Evolutionary conservation across 202 grass and related monocot species (phyloP).

Genomic region (Cymbopogon flexuosus): DNA sequence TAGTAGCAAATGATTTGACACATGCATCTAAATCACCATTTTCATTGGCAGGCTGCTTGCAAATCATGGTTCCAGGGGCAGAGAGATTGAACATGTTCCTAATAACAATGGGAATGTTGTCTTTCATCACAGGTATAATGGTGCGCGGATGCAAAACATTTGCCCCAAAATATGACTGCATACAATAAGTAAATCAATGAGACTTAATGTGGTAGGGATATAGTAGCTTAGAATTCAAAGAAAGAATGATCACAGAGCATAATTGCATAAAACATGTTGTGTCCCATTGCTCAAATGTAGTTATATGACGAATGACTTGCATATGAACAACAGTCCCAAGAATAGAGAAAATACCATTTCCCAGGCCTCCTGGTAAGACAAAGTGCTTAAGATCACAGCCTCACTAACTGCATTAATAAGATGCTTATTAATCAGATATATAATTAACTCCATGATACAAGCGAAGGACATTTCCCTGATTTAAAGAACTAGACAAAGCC

Average conservation of each 20-base stretch:
- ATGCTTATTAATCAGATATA: neutral
- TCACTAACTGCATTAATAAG: conserved; percentile 78
- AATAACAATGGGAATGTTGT: conserved; percentile 86
- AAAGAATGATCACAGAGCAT: neutral
- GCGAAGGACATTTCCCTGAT: neutral
- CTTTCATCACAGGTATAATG: conserved; percentile 97
- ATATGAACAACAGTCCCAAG: conserved; percentile 1
- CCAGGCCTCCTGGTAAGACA: conserved; percentile 98
- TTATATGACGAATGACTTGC: neutral
- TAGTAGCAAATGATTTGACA: conserved; percentile 95
- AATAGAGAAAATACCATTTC: conserved; percentile 80
- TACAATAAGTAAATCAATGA: conserved; percentile 41
- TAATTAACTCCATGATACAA: conserved; percentile 18
- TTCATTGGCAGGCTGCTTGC: conserved; percentile 63
- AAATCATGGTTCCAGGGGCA: conserved; percentile 82
- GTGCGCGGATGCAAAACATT: conserved; percentile 99
- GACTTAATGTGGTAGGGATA: neutral
- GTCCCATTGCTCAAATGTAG: neutral
- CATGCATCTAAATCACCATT: conserved; percentile 69
- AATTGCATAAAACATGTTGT: neutral
- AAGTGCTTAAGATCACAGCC: conserved; percentile 84
- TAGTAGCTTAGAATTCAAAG: conserved; percentile 15
- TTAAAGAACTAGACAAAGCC: neutral
- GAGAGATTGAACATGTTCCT: conserved; percentile 91
- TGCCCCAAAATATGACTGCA: conserved; percentile 92